phyloP scores from a whole-genome alignment of 805 yeast genomes.

The Candida suzukii region DNA sequence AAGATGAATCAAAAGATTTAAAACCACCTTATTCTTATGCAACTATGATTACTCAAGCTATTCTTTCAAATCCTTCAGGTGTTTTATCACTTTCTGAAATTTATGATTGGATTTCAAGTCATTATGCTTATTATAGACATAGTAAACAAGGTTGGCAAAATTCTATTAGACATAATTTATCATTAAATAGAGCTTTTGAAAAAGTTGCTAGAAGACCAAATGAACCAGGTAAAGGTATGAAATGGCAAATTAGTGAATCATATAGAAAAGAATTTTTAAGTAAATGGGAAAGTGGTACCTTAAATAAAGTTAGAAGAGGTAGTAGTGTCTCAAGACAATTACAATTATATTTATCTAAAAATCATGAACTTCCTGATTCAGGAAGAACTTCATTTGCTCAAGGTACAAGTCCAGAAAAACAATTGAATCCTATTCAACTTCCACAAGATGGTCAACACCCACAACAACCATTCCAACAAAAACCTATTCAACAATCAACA shows the following conservation, averaged over 20 bases:
- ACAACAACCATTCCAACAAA: constrained; percentile 13
- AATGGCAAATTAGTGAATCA: constrained; percentile 90
- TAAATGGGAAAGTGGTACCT: constrained; percentile 70
- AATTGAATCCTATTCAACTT: not conserved
- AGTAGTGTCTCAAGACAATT: constrained; percentile 74
- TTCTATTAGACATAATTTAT: constrained; percentile 90
- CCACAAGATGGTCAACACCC: constrained; percentile 7
- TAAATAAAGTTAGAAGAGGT: constrained; percentile 71
- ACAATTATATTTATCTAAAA: constrained; percentile 64
- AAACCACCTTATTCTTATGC: constrained; percentile 98
- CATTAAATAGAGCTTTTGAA: constrained; percentile 94
- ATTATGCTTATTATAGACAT: constrained; percentile 86
- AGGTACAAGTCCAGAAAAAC: constrained; percentile 2
- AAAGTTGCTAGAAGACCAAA: constrained; percentile 92
- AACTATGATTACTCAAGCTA: constrained; percentile 97
- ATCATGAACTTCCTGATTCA: constrained; percentile 45
- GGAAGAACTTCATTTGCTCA: constrained; percentile 20
- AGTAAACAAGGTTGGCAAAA: constrained; percentile 98
- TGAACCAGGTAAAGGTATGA: constrained; percentile 99
- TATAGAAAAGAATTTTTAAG: constrained; percentile 79
- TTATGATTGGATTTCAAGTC: constrained; percentile 81
- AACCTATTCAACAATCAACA: constrained; percentile 6
- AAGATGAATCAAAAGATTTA: constrained; percentile 84
- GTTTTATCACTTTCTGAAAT: constrained; percentile 86
- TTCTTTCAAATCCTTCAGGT: constrained; percentile 80